These are phyloP conservation scores for Camelina sativa DNA, from an alignment of 345 rosid genomes.

Conservation along the genomic window DNA sequence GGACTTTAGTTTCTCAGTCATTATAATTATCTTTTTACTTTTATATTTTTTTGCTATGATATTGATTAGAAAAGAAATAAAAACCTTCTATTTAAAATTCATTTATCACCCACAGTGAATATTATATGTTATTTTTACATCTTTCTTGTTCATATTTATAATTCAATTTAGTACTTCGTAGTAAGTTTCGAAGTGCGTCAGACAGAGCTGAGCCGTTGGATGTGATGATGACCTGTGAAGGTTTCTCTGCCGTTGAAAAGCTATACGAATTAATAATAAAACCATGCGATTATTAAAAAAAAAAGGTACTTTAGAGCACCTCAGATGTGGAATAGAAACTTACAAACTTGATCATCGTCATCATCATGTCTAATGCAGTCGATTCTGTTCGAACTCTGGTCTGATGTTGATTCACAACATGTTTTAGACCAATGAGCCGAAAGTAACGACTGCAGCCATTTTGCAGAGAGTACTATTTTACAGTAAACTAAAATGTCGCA, in stretches of 20 bases:
- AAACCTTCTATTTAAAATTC: background rate
- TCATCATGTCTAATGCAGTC: background rate
- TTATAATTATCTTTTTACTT: background rate
- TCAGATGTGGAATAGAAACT: background rate
- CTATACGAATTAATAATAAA: no score
- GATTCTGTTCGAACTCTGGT: background rate
- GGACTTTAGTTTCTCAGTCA: conserved; percentile 13
- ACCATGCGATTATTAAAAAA: no score
- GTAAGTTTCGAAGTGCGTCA: no score
- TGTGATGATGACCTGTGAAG: no score
- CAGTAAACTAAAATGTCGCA: no score
- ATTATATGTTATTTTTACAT: background rate
- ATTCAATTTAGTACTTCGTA: background rate
- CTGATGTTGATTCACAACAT: background rate
- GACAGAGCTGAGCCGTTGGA: no score
- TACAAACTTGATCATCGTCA: background rate
- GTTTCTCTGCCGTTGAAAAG: no score
- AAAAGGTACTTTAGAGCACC: conserved; percentile 17
- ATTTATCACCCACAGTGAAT: background rate
- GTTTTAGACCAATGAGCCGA: background rate
- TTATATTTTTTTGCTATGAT: conserved; percentile 1
- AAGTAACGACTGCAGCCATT: background rate
- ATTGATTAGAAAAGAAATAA: conserved; percentile 1
- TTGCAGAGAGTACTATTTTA: no score
- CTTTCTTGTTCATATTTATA: no score